Evolutionary conservation across 1,284 basidiomycete genomes (phyloP), one percentile per base, ranked within the genome.

Genomic region (Xerocomus amazonicus): DNA sequence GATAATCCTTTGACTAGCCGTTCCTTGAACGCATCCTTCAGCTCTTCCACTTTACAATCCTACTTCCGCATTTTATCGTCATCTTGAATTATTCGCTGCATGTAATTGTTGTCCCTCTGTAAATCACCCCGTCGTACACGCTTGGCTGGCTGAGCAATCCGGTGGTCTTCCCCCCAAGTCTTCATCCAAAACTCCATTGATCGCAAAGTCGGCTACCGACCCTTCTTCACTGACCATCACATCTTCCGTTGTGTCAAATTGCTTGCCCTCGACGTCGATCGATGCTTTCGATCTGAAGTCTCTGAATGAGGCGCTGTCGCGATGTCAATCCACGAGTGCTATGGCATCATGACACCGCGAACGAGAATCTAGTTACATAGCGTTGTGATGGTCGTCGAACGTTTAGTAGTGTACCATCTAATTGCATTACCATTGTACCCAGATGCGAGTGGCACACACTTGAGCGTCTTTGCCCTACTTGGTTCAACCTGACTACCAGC

Each of bases 1-100:
- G 28, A 40, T 2, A 12, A 41, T 8, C 31, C 29, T 44, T 3
- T 37, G 17, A 26, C 6, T 6, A 10, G 19, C 27, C 14, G 36
- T 41, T 33, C 36, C 41, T 32, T 48, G 43, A 48, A 29, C 12
- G 14, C 26, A 4, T 16, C 27, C 41, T 10, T 6, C 42, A 82
- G 81, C 72, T 9, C 69, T 83, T 10, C 81, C 81, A 9, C 67
- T 83, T 4, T 83, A 81, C 60, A 74, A 78, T 51, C 70, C 74
- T 9, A 80, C 79, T 0, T 58, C 64, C 12, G 68, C 69, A 36
- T 81, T 83, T 58, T 72, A 66, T 9, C 72, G 69, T 4, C 72
- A 74, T 46, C 68, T 83, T 13, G 72, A 77, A 45, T 43, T 77
- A 17, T 82, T 77, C 48, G 68, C 70, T 26, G 68, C 73, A 3